Evolutionary conservation across 192 early-diverging fungal genomes (phyloP), one percentile per base, ranked within the genome.

Genomic region (Backusella tarrabulga): DNA sequence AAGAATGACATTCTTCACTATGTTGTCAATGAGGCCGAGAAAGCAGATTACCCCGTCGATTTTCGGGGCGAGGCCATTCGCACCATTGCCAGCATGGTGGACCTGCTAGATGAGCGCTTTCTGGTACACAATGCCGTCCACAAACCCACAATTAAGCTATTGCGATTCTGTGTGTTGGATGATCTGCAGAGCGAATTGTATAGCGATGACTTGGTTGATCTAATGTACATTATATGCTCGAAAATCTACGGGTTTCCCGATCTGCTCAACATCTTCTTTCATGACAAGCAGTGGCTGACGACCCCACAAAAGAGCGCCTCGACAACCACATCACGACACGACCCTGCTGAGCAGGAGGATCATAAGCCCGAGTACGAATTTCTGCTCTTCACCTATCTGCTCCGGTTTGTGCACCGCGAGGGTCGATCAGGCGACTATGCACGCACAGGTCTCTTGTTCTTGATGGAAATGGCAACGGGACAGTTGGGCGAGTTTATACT

Each of bases 121-220:
- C 85, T 98, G 35, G 93, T 96, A 23, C 97, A 98, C 75, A 93
- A 93, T 71, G 91, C 94, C 17, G 90, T 98, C 23, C 95, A 98
- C 82, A 91, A 93, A 66, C 96, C 96, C 5, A 90, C 93, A 1
- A 88, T 95, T 34, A 89, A 90, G 40, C 78, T 98, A 76, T 85
- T 98, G 23, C 86, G 91, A 34, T 85, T 82, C 60, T 92, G 90
- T 83, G 86, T 92, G n/a, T 79, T 84, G 12, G 83, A 87, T 72
- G 84, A 89, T 34, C 80, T 71, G 17, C 86, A 88, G 35, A 84
- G 85, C 34, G 87, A 85, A 52, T 74, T 74, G 17, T 89, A 90
- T 69, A 84, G 88, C 67, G 91, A 93, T 35, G 88, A 92, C 34
- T 76, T 91, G 44, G 85, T 93, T 23, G 89, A 90, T 77, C 86